Evolutionary conservation across 1,139 yeast species (phyloP).

Genomic region (Candida sp.): DNA sequence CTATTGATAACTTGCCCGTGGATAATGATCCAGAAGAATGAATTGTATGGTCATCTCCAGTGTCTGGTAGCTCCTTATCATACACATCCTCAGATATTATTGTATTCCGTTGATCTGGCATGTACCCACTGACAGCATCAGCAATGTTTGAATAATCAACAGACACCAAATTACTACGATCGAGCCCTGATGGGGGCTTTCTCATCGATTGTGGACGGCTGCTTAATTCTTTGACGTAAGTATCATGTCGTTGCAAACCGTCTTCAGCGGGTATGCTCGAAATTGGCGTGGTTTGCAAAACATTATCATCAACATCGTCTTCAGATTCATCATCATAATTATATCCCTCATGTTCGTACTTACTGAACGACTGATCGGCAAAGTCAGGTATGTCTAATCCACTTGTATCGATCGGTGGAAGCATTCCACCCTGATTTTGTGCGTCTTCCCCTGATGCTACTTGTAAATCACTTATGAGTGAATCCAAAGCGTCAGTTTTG

Average conservation of each 20-base stretch:
- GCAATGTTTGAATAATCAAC: constrained; percentile 5
- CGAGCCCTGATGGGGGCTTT: constrained; percentile 24
- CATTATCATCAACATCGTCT: background rate
- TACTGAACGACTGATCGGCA: background rate
- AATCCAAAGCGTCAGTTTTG: constrained; percentile 27
- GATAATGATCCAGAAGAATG: constrained; percentile 38
- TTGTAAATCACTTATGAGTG: constrained; percentile 31
- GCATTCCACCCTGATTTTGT: constrained; percentile 6
- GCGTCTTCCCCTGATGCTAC: background rate
- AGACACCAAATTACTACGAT: background rate
- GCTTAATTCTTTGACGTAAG: constrained; percentile 21
- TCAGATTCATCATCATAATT: constrained; percentile 8
- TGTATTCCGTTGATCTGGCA: background rate
- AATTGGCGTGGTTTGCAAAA: constrained; percentile 1
- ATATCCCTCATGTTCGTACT: constrained; percentile 9
- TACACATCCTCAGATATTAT: constrained; percentile 1
- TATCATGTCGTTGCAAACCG: constrained; percentile 17
- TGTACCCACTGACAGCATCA: constrained; percentile 12
- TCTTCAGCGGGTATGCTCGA: constrained; percentile 2
- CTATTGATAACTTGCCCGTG: constrained; percentile 32
- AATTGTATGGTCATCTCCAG: constrained; percentile 20
- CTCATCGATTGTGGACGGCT: constrained; percentile 33
- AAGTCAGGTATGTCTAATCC: constrained; percentile 25
- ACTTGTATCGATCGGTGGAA: constrained; percentile 22
- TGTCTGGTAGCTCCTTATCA: constrained; percentile 3